These are phyloP conservation scores for Tulasnella sp. DNA, from an alignment of 768 basidiomycete species.

Conservation along the genomic window DNA sequence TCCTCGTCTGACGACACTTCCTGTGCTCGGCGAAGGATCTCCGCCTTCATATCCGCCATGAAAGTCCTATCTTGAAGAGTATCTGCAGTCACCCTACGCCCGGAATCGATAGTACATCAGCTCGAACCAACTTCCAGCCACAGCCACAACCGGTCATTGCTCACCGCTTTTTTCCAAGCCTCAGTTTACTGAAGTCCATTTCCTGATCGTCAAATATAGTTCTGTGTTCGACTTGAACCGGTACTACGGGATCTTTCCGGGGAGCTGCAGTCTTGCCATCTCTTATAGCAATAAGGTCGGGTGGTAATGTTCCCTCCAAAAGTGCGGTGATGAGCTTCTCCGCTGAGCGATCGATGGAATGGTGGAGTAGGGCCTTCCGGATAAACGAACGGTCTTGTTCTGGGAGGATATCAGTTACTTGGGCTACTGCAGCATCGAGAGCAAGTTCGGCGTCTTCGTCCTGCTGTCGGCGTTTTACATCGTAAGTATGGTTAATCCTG, in stretches of 20 bases:
- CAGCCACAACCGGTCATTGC: conserved; percentile 18
- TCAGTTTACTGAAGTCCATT: conserved; percentile 49
- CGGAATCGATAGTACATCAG: conserved; percentile 26
- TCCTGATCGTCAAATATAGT: conserved; percentile 68
- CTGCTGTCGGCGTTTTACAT: neutral
- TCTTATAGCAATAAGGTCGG: conserved; percentile 21
- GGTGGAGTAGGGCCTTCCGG: conserved; percentile 40
- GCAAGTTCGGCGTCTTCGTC: neutral
- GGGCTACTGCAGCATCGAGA: conserved; percentile 30
- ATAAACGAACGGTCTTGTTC: conserved; percentile 46
- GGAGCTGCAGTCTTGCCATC: conserved; percentile 22
- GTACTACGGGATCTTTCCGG: conserved; percentile 19
- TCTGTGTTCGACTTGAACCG: conserved; percentile 33
- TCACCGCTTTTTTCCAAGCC: conserved; percentile 47
- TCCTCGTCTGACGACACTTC: conserved; percentile 45
- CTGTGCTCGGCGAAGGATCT: conserved; percentile 67
- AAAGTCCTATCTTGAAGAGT: conserved; percentile 43
- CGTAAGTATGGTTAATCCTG: conserved; percentile 16
- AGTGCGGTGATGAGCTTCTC: conserved; percentile 58
- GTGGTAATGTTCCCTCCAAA: conserved; percentile 59
- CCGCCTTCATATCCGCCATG: conserved; percentile 67
- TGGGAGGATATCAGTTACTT: conserved; percentile 68
- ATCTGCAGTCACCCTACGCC: conserved; percentile 35
- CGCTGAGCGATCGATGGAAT: conserved; percentile 39
- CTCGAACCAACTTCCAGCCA: conserved; percentile 9